A percentile compares a stretch with the other conserved stretches of the same genome.
Conservation (phyloP, 495 filamentous ascomycete genomes). For the Penicillium taxi region DNA sequence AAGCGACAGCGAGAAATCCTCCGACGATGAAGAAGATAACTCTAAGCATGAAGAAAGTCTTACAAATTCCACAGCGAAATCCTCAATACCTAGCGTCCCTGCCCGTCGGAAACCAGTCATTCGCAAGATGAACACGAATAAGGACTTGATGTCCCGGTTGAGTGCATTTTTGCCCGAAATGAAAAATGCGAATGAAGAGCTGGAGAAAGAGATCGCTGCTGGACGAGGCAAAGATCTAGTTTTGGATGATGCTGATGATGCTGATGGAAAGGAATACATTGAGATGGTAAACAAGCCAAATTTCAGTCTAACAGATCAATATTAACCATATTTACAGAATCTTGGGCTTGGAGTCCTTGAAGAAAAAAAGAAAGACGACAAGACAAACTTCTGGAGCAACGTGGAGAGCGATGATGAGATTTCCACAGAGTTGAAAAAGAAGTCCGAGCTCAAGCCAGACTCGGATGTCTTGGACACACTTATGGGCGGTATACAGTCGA, state of each 20-base stretch:
- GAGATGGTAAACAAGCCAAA: constrained; percentile 51
- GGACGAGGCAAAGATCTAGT: constrained; percentile 27
- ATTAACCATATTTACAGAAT: constrained; percentile 25
- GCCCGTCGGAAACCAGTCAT: constrained; percentile 33
- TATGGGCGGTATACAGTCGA: constrained; percentile 30
- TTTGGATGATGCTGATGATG: constrained; percentile 31
- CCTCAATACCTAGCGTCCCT: constrained; percentile 24
- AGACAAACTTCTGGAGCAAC: neutral
- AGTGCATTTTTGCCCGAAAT: constrained; percentile 41
- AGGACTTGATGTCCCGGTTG: constrained; percentile 32
- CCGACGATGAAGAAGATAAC: constrained; percentile 19
- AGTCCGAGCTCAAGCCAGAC: constrained; percentile 15
- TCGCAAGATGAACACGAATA: constrained; percentile 18
- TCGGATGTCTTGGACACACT: constrained; percentile 32
- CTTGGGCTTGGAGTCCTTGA: constrained; percentile 47
- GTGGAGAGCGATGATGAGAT: constrained; percentile 11
- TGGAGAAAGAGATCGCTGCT: constrained; percentile 34
- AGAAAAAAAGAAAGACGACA: constrained; percentile 22
- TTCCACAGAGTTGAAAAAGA: constrained; percentile 1
- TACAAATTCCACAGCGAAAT: neutral
- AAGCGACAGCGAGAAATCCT: constrained; percentile 19
- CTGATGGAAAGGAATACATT: constrained; percentile 37
- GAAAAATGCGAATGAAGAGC: constrained; percentile 40
- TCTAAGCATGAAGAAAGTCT: constrained; percentile 6
- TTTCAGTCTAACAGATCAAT: constrained; percentile 7